Evolutionary conservation across 2,329 filamentous ascomycete genomes (phyloP), one percentile per base, ranked within the genome.

Genomic region (Venturia aucupariae): DNA sequence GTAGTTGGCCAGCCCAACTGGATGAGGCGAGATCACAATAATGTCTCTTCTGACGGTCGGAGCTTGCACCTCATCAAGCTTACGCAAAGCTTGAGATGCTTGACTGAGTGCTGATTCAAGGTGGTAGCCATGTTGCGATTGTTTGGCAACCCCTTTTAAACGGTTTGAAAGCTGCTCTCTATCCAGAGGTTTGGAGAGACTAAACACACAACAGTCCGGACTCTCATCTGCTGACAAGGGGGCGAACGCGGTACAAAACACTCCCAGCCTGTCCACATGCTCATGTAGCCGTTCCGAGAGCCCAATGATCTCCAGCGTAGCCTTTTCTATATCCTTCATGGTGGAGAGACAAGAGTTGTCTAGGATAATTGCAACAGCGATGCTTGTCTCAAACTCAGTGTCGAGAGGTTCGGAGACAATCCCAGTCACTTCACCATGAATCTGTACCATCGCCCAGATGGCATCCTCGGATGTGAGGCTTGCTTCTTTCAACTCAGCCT

Each of bases 321-420:
- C 60, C 48, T 39, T 60, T 59, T 60, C 61, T 61, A 62, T 61
- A 42, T 39, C 39, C 55, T 61, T 65, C 59, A 27, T 61, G 59
- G 46, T 64, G 65, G 17, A 39, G 42, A 68, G 69, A 67, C 67
- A 76, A 74, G 73, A 72, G 61, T 76, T 76, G 65, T 77, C 75
- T 41, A 77, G 67, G 24, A 77, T 65, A 27, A 76, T 69, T 6
- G 75, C 66, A 4, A 76, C 65, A 67, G 76, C 74, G 22, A 76
- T 27, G 8, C 63, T 46, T 32, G 42, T 46, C 24, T 35, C 39
- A 44, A 41, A 66, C 8, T 65, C 66, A 4, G 30, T 24, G 30
- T 35, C 15, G 13, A 63, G 60, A 32, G 71, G 64, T 8, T 61
- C 55, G 44, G 70, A 67, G 32, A 64, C 17, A 19, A 64, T 66